Percentiles rank a stretch among this genome's conserved stretches.
These are phyloP conservation scores for Haplosporangium sp. DNA, from an alignment of 371 early-diverging fungal species.

Conservation along the genomic window DNA sequence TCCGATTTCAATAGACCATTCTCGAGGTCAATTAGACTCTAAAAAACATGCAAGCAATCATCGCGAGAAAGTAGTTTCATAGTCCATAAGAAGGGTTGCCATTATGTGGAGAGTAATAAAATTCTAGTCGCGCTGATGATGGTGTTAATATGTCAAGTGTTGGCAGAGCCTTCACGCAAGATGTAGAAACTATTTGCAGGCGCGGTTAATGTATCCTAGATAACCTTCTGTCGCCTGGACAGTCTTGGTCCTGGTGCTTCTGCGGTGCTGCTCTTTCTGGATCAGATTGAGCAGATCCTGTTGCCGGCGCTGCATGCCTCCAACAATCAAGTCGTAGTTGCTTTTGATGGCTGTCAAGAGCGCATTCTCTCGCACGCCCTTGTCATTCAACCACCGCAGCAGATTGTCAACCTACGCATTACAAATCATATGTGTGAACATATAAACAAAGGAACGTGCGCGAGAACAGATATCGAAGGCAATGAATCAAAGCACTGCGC, in stretches of 20 bases:
- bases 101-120: neutral
- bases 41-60: neutral
- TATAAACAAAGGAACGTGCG: too few relatives aligned
- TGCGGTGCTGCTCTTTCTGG: constrained; percentile 57
- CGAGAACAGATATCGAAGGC: too few relatives aligned
- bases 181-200: constrained; percentile 12
- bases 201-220: constrained; percentile 42
- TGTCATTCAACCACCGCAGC: constrained; percentile 79
- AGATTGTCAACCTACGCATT: constrained; percentile 67
- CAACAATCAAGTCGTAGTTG: constrained; percentile 56
- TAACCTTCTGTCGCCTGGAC: constrained; percentile 52
- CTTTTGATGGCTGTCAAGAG: constrained; percentile 66
- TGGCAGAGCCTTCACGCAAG: too few relatives aligned
- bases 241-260: constrained; percentile 63
- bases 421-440: too few relatives aligned
- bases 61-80: neutral
- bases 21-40: constrained; percentile 29
- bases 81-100: too few relatives aligned
- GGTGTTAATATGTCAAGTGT: neutral
- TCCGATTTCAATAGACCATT: constrained; percentile 15
- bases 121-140: neutral
- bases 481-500: neutral
- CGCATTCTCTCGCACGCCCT: constrained; percentile 78
- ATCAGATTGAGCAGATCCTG: constrained; percentile 55
- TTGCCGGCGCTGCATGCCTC: constrained; percentile 61